Evolutionary conservation across 495 filamentous ascomycete species (phyloP).

Genomic region (Lentithecium fluviatile): DNA sequence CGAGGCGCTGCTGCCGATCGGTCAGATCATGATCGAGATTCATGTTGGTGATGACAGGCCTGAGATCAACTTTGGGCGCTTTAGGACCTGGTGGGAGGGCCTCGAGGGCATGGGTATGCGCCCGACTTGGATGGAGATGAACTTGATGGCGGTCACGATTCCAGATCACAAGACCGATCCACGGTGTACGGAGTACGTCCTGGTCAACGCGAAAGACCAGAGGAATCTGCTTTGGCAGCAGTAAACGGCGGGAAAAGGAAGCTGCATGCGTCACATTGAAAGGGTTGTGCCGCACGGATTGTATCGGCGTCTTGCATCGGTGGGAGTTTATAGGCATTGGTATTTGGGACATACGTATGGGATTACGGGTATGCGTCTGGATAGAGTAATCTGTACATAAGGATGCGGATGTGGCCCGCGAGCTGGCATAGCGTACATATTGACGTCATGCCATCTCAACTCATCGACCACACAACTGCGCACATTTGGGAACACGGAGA

Average conservation of each 20-base stretch:
- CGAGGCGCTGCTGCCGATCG: conserved; percentile 33
- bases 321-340: no score
- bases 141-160: conserved; percentile 7
- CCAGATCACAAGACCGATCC: conserved; percentile 1
- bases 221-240: conserved; percentile 2
- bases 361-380: no score
- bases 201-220: conserved; percentile 6
- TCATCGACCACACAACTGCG: no score
- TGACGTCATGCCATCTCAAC: no score
- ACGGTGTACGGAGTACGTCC: conserved; percentile 3
- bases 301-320: background rate
- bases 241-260: background rate
- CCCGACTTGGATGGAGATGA: conserved; percentile 15
- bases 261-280: background rate
- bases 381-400: no score
- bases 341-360: no score
- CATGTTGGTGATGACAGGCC: conserved; percentile 31
- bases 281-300: no score
- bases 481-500: no score
- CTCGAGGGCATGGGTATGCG: conserved; percentile 34
- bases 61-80: conserved; percentile 23
- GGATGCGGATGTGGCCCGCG: no score
- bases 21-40: conserved; percentile 41
- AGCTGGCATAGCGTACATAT: no score
- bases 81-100: conserved; percentile 30